Base-by-base conservation (phyloP, 257 asterid species). In the Thymus quinquecostatus region DNA sequence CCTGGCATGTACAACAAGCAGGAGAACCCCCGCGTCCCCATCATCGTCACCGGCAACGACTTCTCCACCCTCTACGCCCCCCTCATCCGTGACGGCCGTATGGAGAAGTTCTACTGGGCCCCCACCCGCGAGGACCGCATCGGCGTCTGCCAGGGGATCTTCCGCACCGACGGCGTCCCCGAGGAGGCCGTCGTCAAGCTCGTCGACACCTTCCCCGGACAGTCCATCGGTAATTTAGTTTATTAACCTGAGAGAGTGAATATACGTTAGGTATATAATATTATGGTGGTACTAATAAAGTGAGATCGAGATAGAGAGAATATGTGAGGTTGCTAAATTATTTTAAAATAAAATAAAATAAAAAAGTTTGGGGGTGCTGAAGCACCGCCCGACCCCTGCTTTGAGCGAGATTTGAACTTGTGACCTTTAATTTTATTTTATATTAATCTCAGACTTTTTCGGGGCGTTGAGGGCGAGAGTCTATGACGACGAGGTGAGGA, bases 21-120 rank as follows among this genome's bases (percentile, higher is more conserved):
- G 80, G 97, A 91, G 63, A 91, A 88, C 65, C 82, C 97, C 2
- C 90, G 97, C 0, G 96, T 91, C 2, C 97, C 97, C 10, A 82
- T 91, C 83, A 80, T 91, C 2, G 90, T 84, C 74, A 91, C 97
- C 0, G 97, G 96, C 29, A 91, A 91, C 69, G 97, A 91, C 77
- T 91, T 91, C 80, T 91, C 97, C 2, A 91, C 96, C 32, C 65
- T 91, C 65, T 91, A 91, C 27, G 97, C 97, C 1, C 97, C 97
- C 1, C 91, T 91, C 62, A 91, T 91, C 71, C 97, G 97, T 63
- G 97, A 91, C 60, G 97, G 97, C 14, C 97, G 97, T 69, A 91
- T 91, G 97, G 97, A 91, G 86, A 91, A 91, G 82, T 91, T 88
- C 86, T 91, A 91, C 80, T 91, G 97, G 97, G 95, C 97, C 7